Percentiles rank a stretch among this genome's conserved stretches.
phyloP scores from a whole-genome alignment of 495 filamentous ascomycete species.

The Tricharina praecox region DNA sequence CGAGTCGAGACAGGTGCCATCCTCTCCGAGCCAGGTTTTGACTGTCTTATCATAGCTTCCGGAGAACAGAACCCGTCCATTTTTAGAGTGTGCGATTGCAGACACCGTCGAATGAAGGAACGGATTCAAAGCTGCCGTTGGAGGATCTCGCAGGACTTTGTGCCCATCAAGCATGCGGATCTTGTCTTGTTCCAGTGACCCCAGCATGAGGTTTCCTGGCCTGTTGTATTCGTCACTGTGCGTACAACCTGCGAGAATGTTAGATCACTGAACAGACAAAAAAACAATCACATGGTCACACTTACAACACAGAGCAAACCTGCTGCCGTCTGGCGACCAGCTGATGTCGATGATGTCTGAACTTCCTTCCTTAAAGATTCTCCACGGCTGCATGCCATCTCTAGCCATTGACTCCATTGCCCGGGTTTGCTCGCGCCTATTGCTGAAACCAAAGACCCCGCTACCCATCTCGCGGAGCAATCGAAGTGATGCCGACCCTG shows the following conservation, averaged over 20 bases:
- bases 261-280: not conserved
- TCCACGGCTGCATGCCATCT: conserved; percentile 10
- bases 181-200: conserved; percentile 4
- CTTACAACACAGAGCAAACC: conserved; percentile 12
- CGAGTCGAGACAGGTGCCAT: conserved; percentile 28
- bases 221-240: conserved; percentile 20
- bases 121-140: conserved; percentile 1
- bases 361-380: conserved; percentile 14
- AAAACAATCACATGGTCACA: not conserved
- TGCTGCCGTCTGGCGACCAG: conserved; percentile 15
- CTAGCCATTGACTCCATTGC: not conserved
- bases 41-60: conserved; percentile 60
- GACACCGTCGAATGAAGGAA: conserved; percentile 16
- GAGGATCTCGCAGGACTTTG: conserved; percentile 5
- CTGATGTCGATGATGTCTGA: conserved; percentile 21
- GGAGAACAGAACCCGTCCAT: conserved; percentile 46
- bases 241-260: not conserved
- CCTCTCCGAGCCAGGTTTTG: conserved; percentile 47
- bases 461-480: not conserved
- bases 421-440: not conserved
- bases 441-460: no score
- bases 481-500: no score
- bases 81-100: conserved; percentile 14
- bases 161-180: conserved; percentile 21
- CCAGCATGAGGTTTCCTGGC: conserved; percentile 24